These are phyloP conservation scores for Penicillium sp. DNA, from an alignment of 2,329 filamentous ascomycete species.

Conservation along the genomic window DNA sequence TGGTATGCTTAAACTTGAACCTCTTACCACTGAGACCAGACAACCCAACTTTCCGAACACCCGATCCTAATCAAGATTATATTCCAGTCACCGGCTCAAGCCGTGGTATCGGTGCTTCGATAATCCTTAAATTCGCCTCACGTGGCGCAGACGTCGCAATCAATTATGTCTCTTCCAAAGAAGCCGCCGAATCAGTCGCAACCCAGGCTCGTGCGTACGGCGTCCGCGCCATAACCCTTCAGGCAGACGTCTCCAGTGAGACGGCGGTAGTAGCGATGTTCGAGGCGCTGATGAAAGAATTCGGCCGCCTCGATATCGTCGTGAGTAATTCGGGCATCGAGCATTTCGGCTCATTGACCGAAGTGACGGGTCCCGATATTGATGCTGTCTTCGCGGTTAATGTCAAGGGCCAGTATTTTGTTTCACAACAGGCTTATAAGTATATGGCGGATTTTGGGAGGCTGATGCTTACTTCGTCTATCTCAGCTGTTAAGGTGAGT, in stretches of 20 bases:
- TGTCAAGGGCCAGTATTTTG: constrained; percentile 30
- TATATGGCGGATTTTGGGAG: constrained; percentile 25
- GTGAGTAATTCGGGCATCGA: constrained; percentile 29
- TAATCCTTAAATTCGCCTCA: constrained; percentile 23
- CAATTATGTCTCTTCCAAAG: constrained; percentile 19
- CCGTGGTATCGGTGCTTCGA: constrained; percentile 28
- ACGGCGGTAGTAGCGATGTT: constrained; percentile 22
- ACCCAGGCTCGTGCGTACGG: constrained; percentile 12
- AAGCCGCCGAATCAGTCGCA: constrained; percentile 19
- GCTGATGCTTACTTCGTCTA: constrained; percentile 27
- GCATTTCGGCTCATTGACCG: constrained; percentile 18
- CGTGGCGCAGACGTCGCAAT: constrained; percentile 24
- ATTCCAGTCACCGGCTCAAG: constrained; percentile 25
- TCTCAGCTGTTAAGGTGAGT: constrained; percentile 27
- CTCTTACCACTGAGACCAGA: no score
- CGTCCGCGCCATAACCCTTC: constrained; percentile 19
- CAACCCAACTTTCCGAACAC: background rate
- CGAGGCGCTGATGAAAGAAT: constrained; percentile 15
- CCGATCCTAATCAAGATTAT: background rate
- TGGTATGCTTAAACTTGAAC: constrained; percentile 8
- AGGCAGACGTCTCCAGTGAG: constrained; percentile 25
- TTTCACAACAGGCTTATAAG: constrained; percentile 25
- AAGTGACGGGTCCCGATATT: constrained; percentile 22
- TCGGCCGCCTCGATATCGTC: constrained; percentile 25
- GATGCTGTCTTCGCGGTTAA: constrained; percentile 27